phyloP scores from a whole-genome alignment of 495 filamentous ascomycete species.

The Corynascus novoguineensis region DNA sequence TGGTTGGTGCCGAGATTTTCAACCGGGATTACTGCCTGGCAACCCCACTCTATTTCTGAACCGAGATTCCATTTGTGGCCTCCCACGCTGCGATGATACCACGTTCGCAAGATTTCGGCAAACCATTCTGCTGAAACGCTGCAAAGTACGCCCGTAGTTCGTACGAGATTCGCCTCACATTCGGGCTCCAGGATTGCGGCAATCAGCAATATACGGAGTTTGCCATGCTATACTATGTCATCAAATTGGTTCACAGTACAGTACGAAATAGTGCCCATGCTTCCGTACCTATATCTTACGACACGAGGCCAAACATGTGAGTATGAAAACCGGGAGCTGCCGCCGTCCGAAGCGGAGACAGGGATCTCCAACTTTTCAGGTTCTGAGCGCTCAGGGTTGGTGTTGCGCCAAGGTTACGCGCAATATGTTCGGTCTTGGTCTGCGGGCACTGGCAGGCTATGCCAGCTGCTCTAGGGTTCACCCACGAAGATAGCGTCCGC shows the following conservation, averaged over 20 bases:
- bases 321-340: too few relatives aligned
- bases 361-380: background rate
- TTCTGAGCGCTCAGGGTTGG: background rate
- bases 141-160: too few relatives aligned
- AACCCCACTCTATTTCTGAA: background rate
- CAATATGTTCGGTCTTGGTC: slow-evolving; percentile 6
- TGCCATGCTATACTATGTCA: too few relatives aligned
- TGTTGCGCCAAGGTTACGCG: slow-evolving; percentile 5
- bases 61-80: background rate
- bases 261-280: too few relatives aligned
- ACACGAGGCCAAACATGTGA: too few relatives aligned
- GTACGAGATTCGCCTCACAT: too few relatives aligned
- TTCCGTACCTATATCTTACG: too few relatives aligned
- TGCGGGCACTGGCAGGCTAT: background rate
- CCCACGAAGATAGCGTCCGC: background rate
- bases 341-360: background rate
- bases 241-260: too few relatives aligned
- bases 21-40: slow-evolving; percentile 6
- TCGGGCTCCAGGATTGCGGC: too few relatives aligned
- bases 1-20: slow-evolving; percentile 10
- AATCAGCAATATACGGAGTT: too few relatives aligned
- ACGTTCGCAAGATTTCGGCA: too few relatives aligned
- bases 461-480: slow-evolving; percentile 13
- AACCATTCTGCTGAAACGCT: too few relatives aligned
- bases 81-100: slow-evolving; percentile 3